A percentile compares a stretch with the other conserved stretches of the same genome.
These are phyloP conservation scores for Cercospora nicotianae DNA, from an alignment of 2,329 filamentous ascomycete species.

Conservation along the genomic window DNA sequence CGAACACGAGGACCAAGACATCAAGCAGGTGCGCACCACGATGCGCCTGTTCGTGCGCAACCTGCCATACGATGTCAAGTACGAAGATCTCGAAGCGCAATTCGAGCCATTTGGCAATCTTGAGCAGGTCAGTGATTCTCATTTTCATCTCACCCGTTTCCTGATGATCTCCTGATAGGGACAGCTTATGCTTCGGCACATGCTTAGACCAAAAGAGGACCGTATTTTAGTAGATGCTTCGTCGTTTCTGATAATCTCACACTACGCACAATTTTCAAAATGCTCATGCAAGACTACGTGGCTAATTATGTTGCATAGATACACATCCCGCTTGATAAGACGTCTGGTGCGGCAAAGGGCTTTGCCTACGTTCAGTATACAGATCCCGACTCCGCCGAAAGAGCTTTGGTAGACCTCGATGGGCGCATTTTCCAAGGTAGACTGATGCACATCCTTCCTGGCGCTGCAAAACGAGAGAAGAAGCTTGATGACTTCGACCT, in stretches of 20 bases:
- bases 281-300: not conserved
- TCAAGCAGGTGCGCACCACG: slow-evolving; percentile 68
- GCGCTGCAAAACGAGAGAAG: slow-evolving; percentile 75
- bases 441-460: slow-evolving; percentile 85
- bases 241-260: slow-evolving; percentile 61
- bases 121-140: slow-evolving; percentile 73
- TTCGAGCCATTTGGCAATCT: slow-evolving; percentile 74
- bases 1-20: slow-evolving; percentile 47
- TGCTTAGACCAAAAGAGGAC: slow-evolving; percentile 83
- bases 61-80: slow-evolving; percentile 74
- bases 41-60: slow-evolving; percentile 86
- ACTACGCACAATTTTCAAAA: slow-evolving; percentile 13
- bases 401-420: slow-evolving; percentile 77
- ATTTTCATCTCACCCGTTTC: slow-evolving; percentile 30
- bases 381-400: slow-evolving; percentile 69
- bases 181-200: slow-evolving; percentile 93
- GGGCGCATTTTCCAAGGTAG: slow-evolving; percentile 89
- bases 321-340: slow-evolving; percentile 74
- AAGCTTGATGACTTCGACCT: slow-evolving; percentile 85
- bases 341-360: slow-evolving; percentile 75
- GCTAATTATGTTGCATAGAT: slow-evolving; percentile 58
- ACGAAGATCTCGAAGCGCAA: slow-evolving; percentile 71
- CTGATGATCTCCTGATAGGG: slow-evolving; percentile 99
- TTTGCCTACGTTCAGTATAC: slow-evolving; percentile 84
- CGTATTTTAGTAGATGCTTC: slow-evolving; percentile 99